phyloP scores from a whole-genome alignment of 352 stramenopile genomes.

The Pythium periplocum region DNA sequence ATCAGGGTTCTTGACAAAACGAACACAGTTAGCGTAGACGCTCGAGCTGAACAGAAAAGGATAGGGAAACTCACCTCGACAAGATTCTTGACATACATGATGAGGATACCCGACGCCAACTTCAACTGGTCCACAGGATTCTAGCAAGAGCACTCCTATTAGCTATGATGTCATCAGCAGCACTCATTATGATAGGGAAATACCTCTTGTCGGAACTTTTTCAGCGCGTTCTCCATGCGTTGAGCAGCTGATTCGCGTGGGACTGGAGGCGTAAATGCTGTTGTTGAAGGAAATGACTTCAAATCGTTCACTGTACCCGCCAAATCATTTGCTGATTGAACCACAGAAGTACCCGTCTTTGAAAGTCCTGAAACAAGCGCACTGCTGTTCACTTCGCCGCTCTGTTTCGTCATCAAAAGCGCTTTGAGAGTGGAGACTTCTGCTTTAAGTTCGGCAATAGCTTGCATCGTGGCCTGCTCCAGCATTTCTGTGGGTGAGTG shows the following conservation, averaged over 20 bases:
- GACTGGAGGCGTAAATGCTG: neutral
- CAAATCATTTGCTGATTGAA: too few relatives aligned
- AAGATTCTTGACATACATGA: constrained; percentile 87
- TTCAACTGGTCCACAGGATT: constrained; percentile 72
- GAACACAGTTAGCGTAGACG: too few relatives aligned
- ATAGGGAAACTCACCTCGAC: constrained; percentile 41
- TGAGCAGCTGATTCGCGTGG: constrained; percentile 7
- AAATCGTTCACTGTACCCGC: too few relatives aligned
- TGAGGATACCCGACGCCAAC: constrained; percentile 58
- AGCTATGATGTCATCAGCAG: neutral
- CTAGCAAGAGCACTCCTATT: constrained; percentile 16
- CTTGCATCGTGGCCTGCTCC: constrained; percentile 33
- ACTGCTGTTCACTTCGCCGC: neutral
- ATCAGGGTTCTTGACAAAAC: constrained; percentile 49
- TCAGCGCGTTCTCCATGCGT: constrained; percentile 12
- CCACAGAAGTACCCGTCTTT: too few relatives aligned
- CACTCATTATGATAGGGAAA: constrained; percentile 2
- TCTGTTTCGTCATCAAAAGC: constrained; percentile 33
- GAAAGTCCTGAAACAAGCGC: too few relatives aligned
- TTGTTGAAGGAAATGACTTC: too few relatives aligned
- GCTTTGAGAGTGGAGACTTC: constrained; percentile 65
- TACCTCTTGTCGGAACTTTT: constrained; percentile 21
- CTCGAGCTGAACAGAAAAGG: neutral
- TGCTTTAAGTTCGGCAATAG: constrained; percentile 62
- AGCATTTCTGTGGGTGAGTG: constrained; percentile 1